Evolutionary conservation across 2,329 filamentous ascomycete genomes (phyloP).

Genomic region (Emmonsiellopsis sp.): DNA sequence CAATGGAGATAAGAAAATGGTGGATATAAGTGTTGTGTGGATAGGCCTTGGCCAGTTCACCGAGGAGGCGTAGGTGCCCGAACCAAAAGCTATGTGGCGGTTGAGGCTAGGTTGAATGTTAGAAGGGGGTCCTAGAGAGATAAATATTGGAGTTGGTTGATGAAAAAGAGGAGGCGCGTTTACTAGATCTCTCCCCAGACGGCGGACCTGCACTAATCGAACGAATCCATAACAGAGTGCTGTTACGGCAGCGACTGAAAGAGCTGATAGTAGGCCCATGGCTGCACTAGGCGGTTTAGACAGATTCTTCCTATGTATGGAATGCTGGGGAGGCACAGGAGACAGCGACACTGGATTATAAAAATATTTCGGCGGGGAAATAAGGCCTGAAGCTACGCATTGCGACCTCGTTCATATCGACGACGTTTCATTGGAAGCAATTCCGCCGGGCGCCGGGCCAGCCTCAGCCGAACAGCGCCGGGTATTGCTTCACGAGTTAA

Average conservation of each 20-base stretch:
- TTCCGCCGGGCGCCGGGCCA: too few relatives aligned
- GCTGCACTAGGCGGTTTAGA: background rate
- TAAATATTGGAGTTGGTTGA: background rate
- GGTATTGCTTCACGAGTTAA: too few relatives aligned
- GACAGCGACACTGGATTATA: too few relatives aligned
- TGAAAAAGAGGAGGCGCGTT: background rate
- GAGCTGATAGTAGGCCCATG: background rate
- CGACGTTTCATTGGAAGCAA: too few relatives aligned
- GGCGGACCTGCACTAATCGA: background rate
- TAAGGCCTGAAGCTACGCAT: too few relatives aligned
- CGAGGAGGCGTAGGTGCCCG: background rate
- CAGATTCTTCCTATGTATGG: background rate
- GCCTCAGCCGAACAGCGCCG: too few relatives aligned
- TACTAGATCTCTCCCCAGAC: background rate
- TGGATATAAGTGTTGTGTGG: background rate
- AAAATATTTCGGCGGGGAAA: too few relatives aligned
- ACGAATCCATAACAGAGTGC: background rate
- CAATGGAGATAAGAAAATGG: background rate
- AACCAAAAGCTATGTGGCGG: slow-evolving; percentile 3
- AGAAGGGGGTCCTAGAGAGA: background rate
- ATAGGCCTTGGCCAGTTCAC: background rate
- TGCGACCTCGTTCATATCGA: too few relatives aligned
- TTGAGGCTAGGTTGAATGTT: background rate
- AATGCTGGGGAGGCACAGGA: too few relatives aligned
- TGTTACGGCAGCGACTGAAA: background rate